phyloP scores from a whole-genome alignment of 2,329 filamentous ascomycete species.

The Paecilomyces niveus region DNA sequence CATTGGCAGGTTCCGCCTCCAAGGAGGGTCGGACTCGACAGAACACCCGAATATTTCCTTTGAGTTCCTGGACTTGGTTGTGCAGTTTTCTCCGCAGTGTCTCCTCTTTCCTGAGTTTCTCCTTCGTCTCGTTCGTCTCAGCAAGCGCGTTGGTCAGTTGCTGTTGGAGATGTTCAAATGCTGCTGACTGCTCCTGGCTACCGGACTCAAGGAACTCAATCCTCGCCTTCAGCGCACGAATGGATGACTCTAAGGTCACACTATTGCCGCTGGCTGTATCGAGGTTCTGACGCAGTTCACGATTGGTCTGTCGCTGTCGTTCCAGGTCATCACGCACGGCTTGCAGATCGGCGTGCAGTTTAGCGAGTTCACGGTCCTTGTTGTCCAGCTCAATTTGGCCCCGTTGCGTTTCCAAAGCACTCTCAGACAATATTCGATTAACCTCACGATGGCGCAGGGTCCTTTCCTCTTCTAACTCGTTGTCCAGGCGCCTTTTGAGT shows the following conservation, averaged over 20 bases:
- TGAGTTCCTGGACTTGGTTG: slow-evolving; percentile 96
- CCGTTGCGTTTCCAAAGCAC: slow-evolving; percentile 31
- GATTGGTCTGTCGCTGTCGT: slow-evolving; percentile 57
- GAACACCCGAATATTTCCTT: slow-evolving; percentile 98
- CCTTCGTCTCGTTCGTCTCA: slow-evolving; percentile 61
- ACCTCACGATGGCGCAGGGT: slow-evolving; percentile 33
- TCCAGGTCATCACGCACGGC: slow-evolving; percentile 43
- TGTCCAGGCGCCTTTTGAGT: slow-evolving; percentile 55
- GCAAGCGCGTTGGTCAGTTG: slow-evolving; percentile 71
- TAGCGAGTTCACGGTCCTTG: slow-evolving; percentile 48
- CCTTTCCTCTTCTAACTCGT: slow-evolving; percentile 60
- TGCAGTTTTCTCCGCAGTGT: slow-evolving; percentile 84
- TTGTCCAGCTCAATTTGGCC: slow-evolving; percentile 41
- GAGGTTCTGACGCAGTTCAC: slow-evolving; percentile 52
- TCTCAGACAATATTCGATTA: slow-evolving; percentile 24
- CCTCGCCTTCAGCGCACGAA: slow-evolving; percentile 69
- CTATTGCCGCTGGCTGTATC: slow-evolving; percentile 55
- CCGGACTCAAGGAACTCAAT: slow-evolving; percentile 87
- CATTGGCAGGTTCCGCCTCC: slow-evolving; percentile 49
- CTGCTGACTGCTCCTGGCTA: slow-evolving; percentile 79
- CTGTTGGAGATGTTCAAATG: slow-evolving; percentile 74
- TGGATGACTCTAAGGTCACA: slow-evolving; percentile 64
- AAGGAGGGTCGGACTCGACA: slow-evolving; percentile 81
- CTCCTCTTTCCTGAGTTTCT: slow-evolving; percentile 86
- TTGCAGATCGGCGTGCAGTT: slow-evolving; percentile 34